Percentiles rank a stretch among this genome's conserved stretches.
phyloP scores from a whole-genome alignment of 768 basidiomycete species.

The Dioszegia aurantiaca region DNA sequence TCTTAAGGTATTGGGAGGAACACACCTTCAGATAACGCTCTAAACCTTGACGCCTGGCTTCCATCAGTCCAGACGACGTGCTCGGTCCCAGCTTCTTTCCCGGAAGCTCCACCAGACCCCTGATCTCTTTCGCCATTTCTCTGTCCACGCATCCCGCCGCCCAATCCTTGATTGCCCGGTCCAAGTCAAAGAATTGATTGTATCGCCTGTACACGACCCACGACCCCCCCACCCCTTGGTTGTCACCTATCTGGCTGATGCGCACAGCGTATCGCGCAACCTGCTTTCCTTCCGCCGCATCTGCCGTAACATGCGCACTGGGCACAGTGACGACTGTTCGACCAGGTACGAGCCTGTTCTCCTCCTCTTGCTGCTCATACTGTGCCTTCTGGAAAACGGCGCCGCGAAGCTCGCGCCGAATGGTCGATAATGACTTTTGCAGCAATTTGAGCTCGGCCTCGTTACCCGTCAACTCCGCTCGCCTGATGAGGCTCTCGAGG shows the following conservation, averaged over 20 bases:
- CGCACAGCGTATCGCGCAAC: slow-evolving; percentile 90
- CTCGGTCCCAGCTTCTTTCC: slow-evolving; percentile 86
- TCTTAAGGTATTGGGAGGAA: no score
- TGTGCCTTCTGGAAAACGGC: slow-evolving; percentile 85
- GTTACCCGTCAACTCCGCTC: slow-evolving; percentile 91
- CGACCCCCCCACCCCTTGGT: slow-evolving; percentile 66
- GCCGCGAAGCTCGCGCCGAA: slow-evolving; percentile 78
- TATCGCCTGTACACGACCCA: slow-evolving; percentile 94
- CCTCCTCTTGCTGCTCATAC: slow-evolving; percentile 90
- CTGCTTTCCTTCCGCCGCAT: slow-evolving; percentile 71
- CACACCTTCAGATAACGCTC: slow-evolving; percentile 88
- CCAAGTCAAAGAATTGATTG: slow-evolving; percentile 89
- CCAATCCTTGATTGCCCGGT: slow-evolving; percentile 73
- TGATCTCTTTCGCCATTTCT: slow-evolving; percentile 57
- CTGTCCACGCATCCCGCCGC: slow-evolving; percentile 46
- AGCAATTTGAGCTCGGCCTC: slow-evolving; percentile 79
- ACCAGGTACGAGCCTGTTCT: slow-evolving; percentile 78
- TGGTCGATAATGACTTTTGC: slow-evolving; percentile 72
- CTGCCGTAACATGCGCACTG: slow-evolving; percentile 68
- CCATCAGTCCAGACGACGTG: slow-evolving; percentile 83
- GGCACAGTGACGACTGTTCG: slow-evolving; percentile 81
- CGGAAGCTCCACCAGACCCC: slow-evolving; percentile 76
- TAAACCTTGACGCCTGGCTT: slow-evolving; percentile 69
- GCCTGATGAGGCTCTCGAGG: slow-evolving; percentile 82
- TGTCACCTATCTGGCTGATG: slow-evolving; percentile 78